Evolutionary conservation across 2,329 filamentous ascomycete genomes (phyloP), one percentile per base, ranked within the genome.

Genomic region (Aspergillus neotritici): DNA sequence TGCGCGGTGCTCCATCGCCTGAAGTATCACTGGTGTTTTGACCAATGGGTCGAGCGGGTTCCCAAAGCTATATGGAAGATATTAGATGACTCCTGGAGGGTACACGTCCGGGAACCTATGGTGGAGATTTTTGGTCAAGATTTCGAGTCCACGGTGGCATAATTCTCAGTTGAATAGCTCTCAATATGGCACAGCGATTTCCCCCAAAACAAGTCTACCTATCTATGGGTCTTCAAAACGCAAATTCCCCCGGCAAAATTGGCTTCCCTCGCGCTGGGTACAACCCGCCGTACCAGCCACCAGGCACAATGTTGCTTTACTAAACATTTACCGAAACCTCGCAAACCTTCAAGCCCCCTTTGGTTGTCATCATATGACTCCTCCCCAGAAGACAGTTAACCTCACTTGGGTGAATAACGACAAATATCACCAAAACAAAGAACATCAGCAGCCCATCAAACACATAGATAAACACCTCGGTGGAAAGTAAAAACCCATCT

Each of bases 1-100:
- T 53, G 71, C 81, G 16, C 71, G 38, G 68, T 86, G 14, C 78
- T 82, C 51, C 73, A 74, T 31, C 71, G 79, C 48, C 74, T 83
- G 47, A 63, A 71, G 21, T 68, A 83, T 25, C 56, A 57, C 5
- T 87, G 84, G 84, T 87, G 82, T 78, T 66, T 86, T 8, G 74
- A 79, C 30, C 82, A 82, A 32, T 82, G 84, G 55, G 76, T 81
- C 13, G 74, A 77, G 12, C 75, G 80, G 43, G 82, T 86, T 54
- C 78, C 86, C 6, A 77, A 79, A 58, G 82, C 82, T 14, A 73
- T 85, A 15, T 65, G 62, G 60, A 44, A 50, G 29, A 46, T 58
- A 12, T 34, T 66, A 34, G 59, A 64, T 40, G 55, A 56, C 29
- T 44, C 54, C 35, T 64, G 61, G 60, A 61, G 55, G 41, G 55